Base-by-base conservation (phyloP, 148 eudicot species). In the Cornus controversa region DNA sequence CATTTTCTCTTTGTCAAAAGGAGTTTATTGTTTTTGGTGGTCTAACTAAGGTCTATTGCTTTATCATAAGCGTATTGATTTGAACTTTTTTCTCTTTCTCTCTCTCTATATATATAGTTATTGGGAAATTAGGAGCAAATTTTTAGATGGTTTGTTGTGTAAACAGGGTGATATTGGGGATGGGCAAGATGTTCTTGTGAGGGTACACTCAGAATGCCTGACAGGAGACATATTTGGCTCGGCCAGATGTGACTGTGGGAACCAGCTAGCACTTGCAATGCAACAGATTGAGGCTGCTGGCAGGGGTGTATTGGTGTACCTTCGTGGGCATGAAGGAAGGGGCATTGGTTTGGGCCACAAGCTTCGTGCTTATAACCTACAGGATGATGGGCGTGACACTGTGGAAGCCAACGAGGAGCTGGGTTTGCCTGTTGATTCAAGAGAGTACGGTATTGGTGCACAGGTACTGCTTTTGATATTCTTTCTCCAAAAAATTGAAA, bases 111-210 rank as follows among this genome's bases (percentile, higher is more conserved):
- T 54, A 54, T 14, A 40, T 4, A 40, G 10, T 40, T 40, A 9
- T 40, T 40, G 45, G 45, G 45, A 4, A 4, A 40, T 40, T 40
- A 79, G 69, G 27, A 18, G 27, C n/a, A 5, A 5, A 23, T 40
- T 8, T 25, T 66, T 7, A 63, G 18, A 47, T 67, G 20, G 22
- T 57, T 42, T 66, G 53, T 75, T 34, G 36, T 75, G 66, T 67
- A 53, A 69, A 78, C 89, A 94, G 98, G 98, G 98, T 82, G 97
- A 92, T 2, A 88, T 92, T 66, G 97, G 94, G 28, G 92, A 94
- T 76, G 98, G 98, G 47, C 82, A 83, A 67, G 97, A 94, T 80
- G 71, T 94, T 73, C 91, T 94, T 10, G 98, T 94, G 69, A 84
- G 98, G 83, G 98, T 94, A 42, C 94, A 91, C 75, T 90, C 94